Conservation (phyloP, 169 alveolate genomes). For the Plasmodium berghei region DNA sequence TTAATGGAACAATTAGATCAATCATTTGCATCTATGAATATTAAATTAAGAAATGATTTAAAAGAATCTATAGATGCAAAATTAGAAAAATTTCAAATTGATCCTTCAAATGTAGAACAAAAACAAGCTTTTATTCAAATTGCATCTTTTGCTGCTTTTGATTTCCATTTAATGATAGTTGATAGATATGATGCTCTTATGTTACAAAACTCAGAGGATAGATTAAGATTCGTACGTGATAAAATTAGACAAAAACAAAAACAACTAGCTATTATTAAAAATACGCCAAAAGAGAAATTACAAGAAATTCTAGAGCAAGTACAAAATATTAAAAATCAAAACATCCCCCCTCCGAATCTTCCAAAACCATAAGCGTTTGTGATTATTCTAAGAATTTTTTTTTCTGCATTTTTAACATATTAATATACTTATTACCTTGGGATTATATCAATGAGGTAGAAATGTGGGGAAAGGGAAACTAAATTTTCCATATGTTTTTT, state of each 20-base stretch:
- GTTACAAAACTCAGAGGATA: constrained; percentile 85
- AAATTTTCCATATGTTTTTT: no score
- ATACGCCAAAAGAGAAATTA: constrained; percentile 85
- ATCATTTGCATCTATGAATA: constrained; percentile 83
- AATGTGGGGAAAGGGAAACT: not conserved
- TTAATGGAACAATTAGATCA: constrained; percentile 84
- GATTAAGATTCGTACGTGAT: constrained; percentile 83
- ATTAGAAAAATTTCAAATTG: constrained; percentile 81
- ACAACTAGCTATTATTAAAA: constrained; percentile 84
- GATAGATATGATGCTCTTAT: constrained; percentile 86
- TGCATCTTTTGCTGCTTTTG: constrained; percentile 87
- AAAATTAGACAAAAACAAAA: constrained; percentile 80
- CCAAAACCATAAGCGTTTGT: constrained; percentile 3
- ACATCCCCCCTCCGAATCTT: constrained; percentile 14
- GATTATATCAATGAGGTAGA: not conserved
- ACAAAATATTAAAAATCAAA: constrained; percentile 76
- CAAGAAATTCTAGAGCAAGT: constrained; percentile 82
- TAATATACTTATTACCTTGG: not conserved
- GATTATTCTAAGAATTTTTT: no score
- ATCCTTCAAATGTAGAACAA: constrained; percentile 77
- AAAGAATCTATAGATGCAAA: constrained; percentile 84
- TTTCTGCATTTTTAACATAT: no score
- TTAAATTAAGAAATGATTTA: constrained; percentile 80
- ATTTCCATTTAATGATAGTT: constrained; percentile 83
- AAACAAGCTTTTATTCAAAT: constrained; percentile 86